Base-by-base conservation (phyloP, 768 basidiomycete genomes). In the Vishniacozyma victoriae region DNA sequence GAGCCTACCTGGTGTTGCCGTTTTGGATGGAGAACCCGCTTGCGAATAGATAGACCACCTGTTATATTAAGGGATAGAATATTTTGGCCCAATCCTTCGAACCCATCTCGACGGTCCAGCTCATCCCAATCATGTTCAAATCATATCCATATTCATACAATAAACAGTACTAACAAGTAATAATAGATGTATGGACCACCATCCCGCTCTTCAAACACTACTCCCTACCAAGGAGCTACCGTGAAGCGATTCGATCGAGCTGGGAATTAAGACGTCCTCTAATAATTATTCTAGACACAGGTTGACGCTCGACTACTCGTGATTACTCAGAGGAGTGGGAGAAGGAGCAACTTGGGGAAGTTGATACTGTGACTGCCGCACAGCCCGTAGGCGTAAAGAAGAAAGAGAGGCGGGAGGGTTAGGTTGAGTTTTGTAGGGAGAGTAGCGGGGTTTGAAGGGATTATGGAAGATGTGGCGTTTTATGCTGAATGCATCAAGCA, bases 281-380 rank as follows among this genome's bases (percentile, higher is more conserved):
- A 26, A 31, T 22, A 45, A 24, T 49, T 36, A 14, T 22, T 58
- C 56, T 58, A 26, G 60, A 47, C 38, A 33, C 43, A 44, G 60
- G 35, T 55, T 62, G 60, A 62, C 60, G 60, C 60, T 62, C 60
- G 51, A 62, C 60, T 59, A 38, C 44, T 46, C 45, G 20, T 18
- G 16, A 19, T 5, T 11, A 19, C 11, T 5, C 3, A 5, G 35
- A 26, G 16, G 23, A 35, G 36, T 14, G 23, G 24, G 27, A 31
- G 39, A 50, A 54, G 52, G 57, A 58, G 57, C 57, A 58, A 58
- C 57, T 48, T 48, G 46, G 57, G 57, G 57, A 49, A 58, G 54
- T 38, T 43, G 45, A 47, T 44, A 58, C 46, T 49, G 40, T 44
- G 52, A 41, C 46, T 54, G 57, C 57, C 57, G 57, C 57, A 58